phyloP scores from a whole-genome alignment of 495 filamentous ascomycete species.

The Platismatia glauca region DNA sequence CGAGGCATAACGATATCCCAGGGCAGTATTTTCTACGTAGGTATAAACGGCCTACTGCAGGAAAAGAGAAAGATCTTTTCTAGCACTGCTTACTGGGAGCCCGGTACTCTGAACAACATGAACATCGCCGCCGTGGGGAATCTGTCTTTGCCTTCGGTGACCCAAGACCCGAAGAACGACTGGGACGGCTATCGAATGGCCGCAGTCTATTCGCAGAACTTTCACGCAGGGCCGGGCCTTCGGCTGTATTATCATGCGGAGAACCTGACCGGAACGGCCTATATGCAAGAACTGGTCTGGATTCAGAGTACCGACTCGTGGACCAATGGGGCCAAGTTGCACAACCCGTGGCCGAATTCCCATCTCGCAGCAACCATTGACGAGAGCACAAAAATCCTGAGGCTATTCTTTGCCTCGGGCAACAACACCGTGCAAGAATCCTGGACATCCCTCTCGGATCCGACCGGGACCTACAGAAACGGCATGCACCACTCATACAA shows the following conservation, averaged over 20 bases:
- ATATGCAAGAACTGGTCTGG: conserved; percentile 24
- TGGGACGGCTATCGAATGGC: conserved; percentile 23
- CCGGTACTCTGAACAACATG: conserved; percentile 15
- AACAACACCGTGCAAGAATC: conserved; percentile 18
- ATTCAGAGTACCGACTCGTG: conserved; percentile 21
- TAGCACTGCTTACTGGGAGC: conserved; percentile 19
- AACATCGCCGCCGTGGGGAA: conserved; percentile 15
- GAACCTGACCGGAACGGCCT: conserved; percentile 16
- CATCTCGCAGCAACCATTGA: conserved; percentile 19
- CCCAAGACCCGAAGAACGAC: conserved; percentile 17
- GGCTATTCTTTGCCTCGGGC: conserved; percentile 19
- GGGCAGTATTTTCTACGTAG: conserved; percentile 25
- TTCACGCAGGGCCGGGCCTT: conserved; percentile 17
- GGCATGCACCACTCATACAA: background rate
- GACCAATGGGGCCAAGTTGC: conserved; percentile 13
- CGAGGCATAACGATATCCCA: background rate
- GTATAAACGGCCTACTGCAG: conserved; percentile 20
- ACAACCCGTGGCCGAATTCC: conserved; percentile 14
- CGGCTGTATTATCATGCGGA: conserved; percentile 22
- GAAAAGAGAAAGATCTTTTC: conserved; percentile 22
- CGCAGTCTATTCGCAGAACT: conserved; percentile 22
- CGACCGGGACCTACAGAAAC: conserved; percentile 4
- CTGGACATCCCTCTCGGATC: conserved; percentile 10
- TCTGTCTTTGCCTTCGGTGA: conserved; percentile 5
- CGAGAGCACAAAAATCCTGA: conserved; percentile 14